phyloP scores from a whole-genome alignment of 179 eudicot species.

The Silene noctiflora region DNA sequence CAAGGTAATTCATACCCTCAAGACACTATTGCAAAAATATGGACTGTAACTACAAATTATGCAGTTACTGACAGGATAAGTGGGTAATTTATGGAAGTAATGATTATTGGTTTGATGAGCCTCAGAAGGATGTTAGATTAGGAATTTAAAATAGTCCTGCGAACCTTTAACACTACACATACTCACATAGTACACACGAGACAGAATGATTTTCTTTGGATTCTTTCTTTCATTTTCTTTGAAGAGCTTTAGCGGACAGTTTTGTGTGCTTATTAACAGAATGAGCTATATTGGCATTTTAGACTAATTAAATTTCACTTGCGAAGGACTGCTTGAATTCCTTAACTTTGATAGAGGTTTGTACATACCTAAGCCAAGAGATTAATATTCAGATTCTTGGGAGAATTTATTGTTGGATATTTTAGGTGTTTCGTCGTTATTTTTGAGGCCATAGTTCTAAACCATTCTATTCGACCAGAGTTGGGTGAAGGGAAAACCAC shows the following conservation, averaged over 20 bases:
- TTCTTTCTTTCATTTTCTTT: slow-evolving; percentile 2
- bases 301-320: slow-evolving; percentile 6
- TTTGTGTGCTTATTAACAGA: neutral
- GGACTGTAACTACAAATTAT: neutral
- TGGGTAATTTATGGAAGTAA: slow-evolving; percentile 3
- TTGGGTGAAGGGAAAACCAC: slow-evolving; percentile 6
- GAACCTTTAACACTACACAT: neutral
- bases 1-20: neutral
- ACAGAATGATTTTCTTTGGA: neutral
- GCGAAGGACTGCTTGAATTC: neutral
- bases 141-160: neutral
- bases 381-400: neutral
- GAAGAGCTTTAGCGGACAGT: neutral
- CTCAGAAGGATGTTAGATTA: neutral
- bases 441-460: slow-evolving; percentile 3
- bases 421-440: neutral
- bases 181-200: neutral
- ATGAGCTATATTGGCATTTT: neutral
- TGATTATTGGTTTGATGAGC: slow-evolving; percentile 7
- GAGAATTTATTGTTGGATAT: neutral
- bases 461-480: neutral
- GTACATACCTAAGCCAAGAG: neutral
- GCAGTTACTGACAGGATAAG: neutral
- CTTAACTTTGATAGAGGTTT: no score
- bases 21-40: neutral